Evolutionary conservation across 257 asterid genomes (phyloP), one percentile per base, ranked within the genome.

Genomic region (Solanum pinnatisectum): DNA sequence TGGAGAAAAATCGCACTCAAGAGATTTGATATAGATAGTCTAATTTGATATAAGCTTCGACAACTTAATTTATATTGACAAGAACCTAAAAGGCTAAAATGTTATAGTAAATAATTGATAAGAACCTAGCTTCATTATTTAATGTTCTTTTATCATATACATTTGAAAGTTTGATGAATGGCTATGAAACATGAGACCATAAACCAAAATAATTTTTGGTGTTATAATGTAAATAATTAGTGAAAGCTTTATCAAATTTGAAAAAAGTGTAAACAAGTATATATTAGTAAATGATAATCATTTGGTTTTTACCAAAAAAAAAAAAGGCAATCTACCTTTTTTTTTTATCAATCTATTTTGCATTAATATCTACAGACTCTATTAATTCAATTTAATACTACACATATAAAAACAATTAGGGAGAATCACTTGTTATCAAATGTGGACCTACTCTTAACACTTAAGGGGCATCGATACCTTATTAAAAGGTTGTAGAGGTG

Each of bases 351-450:
- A 30, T 70, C 39, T 46, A 70, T 70, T 1, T 27, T 2, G 0
- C 23, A 30, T 70, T 70, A 3, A 71, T 32, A 71, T 4, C 1
- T 1, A 4, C 2, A 3, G 0, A 8, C 13, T 32, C 25, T 0
- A 71, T 36, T 32, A 71, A 71, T 71, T 15, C 10, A 32, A 8
- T 5, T 70, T 68, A 68, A 6, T 13, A 3, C 0, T 6, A 7
- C 4, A 0, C 16, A 0, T 15, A 0, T 32, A 16, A 15, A 16
- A 71, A 71, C 3, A 32, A 71, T 16, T 32, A 1, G 3, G 0
- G n/a, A 32, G 76, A 71, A 71, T 32, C 6, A 15, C 40, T 71
- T 10, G 13, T 0, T 8, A 71, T 32, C n/a, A 14, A 4, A 63
- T 9, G 32, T 10, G 20, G 42, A 72, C 40, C 4, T 72, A 18